phyloP scores from a whole-genome alignment of 768 basidiomycete genomes.

The Pleurotus sapidus region DNA sequence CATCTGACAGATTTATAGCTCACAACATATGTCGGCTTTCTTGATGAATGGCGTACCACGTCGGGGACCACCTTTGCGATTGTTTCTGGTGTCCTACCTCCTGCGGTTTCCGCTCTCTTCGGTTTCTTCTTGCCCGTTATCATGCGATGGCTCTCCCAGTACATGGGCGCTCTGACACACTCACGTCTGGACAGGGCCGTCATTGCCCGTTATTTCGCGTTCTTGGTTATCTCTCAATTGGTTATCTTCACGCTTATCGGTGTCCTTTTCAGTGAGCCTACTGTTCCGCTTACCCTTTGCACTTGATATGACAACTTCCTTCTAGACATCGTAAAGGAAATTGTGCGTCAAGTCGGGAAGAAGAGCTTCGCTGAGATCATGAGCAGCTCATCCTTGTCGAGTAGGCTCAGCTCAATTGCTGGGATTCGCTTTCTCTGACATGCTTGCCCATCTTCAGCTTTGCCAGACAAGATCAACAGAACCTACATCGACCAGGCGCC shows the following conservation, averaged over 20 bases:
- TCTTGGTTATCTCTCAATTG: slow-evolving; percentile 91
- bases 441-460: slow-evolving; percentile 32
- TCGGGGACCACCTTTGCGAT: slow-evolving; percentile 74
- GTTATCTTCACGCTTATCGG: slow-evolving; percentile 93
- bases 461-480: slow-evolving; percentile 71
- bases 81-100: slow-evolving; percentile 91
- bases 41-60: slow-evolving; percentile 63
- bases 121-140: slow-evolving; percentile 88
- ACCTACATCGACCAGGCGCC: slow-evolving; percentile 92
- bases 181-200: slow-evolving; percentile 88
- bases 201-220: slow-evolving; percentile 88
- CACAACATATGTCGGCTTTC: slow-evolving; percentile 68
- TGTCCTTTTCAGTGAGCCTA: slow-evolving; percentile 76
- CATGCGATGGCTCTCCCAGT: slow-evolving; percentile 87
- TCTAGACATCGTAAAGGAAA: slow-evolving; percentile 39
- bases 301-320: slow-evolving; percentile 2
- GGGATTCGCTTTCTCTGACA: neutral
- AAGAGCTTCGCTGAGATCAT: slow-evolving; percentile 46
- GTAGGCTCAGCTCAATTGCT: slow-evolving; percentile 26
- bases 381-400: slow-evolving; percentile 31
- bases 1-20: slow-evolving; percentile 36
- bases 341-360: slow-evolving; percentile 39
- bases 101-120: slow-evolving; percentile 83
- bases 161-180: slow-evolving; percentile 61
- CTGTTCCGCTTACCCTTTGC: neutral